phyloP scores from a whole-genome alignment of 2,329 filamentous ascomycete species.

The Pseudocercospora crystallina region DNA sequence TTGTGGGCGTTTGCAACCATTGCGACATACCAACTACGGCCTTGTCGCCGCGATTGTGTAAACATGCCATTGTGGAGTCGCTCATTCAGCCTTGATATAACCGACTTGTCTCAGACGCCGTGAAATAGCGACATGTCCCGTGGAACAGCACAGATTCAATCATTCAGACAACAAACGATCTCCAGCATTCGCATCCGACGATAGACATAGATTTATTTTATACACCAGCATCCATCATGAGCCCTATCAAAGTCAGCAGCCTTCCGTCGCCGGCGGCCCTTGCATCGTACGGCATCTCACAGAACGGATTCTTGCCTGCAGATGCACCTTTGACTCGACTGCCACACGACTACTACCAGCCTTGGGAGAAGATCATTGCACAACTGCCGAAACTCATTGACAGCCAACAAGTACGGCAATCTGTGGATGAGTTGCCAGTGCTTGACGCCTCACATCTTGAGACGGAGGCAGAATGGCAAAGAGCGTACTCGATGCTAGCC shows the following conservation, averaged over 20 bases:
- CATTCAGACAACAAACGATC: too few relatives aligned
- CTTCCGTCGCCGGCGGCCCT: constrained; percentile 24
- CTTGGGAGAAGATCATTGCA: constrained; percentile 81
- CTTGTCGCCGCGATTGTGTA: too few relatives aligned
- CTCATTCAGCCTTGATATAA: too few relatives aligned
- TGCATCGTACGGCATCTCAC: constrained; percentile 26
- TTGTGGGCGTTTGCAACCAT: too few relatives aligned
- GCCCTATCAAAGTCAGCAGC: constrained; percentile 25
- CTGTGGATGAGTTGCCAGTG: constrained; percentile 76
- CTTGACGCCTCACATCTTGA: constrained; percentile 78
- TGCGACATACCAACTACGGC: too few relatives aligned
- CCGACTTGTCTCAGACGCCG: too few relatives aligned
- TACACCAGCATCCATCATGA: constrained; percentile 20
- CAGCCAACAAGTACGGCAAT: constrained; percentile 72
- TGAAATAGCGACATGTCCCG: too few relatives aligned
- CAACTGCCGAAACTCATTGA: constrained; percentile 83
- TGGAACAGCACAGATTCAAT: too few relatives aligned
- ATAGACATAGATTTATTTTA: not conserved
- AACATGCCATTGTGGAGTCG: too few relatives aligned
- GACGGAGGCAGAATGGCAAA: constrained; percentile 84
- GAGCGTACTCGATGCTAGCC: constrained; percentile 74
- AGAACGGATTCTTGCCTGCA: constrained; percentile 78
- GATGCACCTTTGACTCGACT: constrained; percentile 74
- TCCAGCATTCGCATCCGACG: too few relatives aligned
- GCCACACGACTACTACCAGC: constrained; percentile 87